phyloP scores from a whole-genome alignment of 208 protist species.

The Polymyxa betae region DNA sequence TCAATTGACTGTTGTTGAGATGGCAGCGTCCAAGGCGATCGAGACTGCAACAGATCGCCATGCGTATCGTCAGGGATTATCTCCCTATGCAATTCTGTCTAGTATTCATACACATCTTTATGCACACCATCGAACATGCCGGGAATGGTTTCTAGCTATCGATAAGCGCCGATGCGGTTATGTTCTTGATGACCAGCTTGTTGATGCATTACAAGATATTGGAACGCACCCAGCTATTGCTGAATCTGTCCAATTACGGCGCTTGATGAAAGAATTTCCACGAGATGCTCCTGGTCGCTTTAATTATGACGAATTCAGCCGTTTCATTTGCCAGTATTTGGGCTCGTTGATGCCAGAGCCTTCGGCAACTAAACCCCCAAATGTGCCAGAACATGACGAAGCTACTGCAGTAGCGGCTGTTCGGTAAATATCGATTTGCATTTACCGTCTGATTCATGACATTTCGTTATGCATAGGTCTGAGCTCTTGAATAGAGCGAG shows the following conservation, averaged over 20 bases:
- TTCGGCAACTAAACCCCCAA: not conserved
- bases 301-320: not conserved
- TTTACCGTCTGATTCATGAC: not conserved
- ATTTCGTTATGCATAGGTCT: not conserved
- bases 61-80: not conserved
- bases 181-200: not conserved
- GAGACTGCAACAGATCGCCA: too few species aligned
- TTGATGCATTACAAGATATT: not conserved
- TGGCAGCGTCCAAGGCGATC: too few species aligned
- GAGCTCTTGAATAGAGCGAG: not conserved
- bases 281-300: not conserved
- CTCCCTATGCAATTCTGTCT: not conserved
- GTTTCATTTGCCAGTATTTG: not conserved
- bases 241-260: not conserved
- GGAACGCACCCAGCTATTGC: not conserved
- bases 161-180: not conserved
- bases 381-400: not conserved
- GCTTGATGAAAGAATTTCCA: not conserved
- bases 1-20: too few species aligned
- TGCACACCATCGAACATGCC: not conserved
- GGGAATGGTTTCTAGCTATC: not conserved
- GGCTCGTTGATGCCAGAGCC: not conserved
- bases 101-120: not conserved
- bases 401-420: not conserved
- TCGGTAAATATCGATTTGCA: not conserved